Evolutionary conservation across 2,329 filamentous ascomycete genomes (phyloP).

Genomic region (Cytospora leucostoma): DNA sequence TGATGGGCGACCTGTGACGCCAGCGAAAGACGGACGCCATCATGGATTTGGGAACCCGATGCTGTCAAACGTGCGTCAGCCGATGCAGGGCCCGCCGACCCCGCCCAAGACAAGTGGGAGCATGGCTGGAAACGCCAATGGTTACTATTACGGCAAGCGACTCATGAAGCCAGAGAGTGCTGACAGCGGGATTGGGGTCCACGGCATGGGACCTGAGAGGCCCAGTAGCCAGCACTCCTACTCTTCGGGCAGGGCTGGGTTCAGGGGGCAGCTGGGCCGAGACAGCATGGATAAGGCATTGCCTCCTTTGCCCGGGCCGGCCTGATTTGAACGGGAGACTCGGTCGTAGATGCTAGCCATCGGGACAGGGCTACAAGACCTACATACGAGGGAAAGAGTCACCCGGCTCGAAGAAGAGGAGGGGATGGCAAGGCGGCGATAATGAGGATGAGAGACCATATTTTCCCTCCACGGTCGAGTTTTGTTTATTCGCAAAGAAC

Average conservation of each 20-base stretch:
- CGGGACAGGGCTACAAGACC: constrained; percentile 28
- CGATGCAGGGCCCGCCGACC: constrained; percentile 44
- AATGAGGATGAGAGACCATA: constrained; percentile 18
- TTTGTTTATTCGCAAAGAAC: constrained; percentile 27
- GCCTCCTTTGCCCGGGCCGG: constrained; percentile 53
- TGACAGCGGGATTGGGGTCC: constrained; percentile 49
- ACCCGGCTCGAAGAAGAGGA: background rate
- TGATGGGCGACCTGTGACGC: constrained; percentile 43
- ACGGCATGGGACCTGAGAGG: constrained; percentile 31
- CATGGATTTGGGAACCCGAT: constrained; percentile 40
- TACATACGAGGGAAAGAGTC: background rate
- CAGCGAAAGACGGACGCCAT: constrained; percentile 42
- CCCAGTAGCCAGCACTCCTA: constrained; percentile 34
- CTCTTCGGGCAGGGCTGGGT: constrained; percentile 30
- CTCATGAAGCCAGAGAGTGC: constrained; percentile 48
- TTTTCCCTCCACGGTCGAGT: constrained; percentile 4
- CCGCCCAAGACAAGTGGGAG: constrained; percentile 43
- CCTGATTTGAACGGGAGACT: constrained; percentile 7
- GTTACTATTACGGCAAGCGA: constrained; percentile 18
- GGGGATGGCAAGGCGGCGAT: constrained; percentile 8
- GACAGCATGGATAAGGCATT: constrained; percentile 63
- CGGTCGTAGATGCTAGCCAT: background rate
- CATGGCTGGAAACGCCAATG: constrained; percentile 19
- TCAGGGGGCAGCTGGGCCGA: constrained; percentile 48
- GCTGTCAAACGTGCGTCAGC: constrained; percentile 30